phyloP scores from a whole-genome alignment of 106 monocot genomes.

The Apostasia ramifera region DNA sequence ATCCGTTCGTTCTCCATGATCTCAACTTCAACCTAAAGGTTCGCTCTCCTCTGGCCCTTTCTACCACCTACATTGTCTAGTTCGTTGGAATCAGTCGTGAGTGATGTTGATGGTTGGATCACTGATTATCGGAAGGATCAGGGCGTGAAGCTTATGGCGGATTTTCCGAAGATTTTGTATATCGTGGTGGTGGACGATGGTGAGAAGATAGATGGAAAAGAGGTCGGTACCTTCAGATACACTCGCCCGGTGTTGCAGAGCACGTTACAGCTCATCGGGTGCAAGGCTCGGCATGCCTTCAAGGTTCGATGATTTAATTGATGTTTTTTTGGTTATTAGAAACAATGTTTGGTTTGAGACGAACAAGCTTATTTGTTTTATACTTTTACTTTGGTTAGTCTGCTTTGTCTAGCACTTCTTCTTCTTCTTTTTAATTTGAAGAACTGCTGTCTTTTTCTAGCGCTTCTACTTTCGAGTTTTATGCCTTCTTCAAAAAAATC shows the following conservation, averaged over 20 bases:
- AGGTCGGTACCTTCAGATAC: constrained; percentile 30
- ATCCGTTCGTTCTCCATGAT: not conserved
- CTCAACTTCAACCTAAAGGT: not conserved
- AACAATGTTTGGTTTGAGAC: not conserved
- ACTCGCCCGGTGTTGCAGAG: constrained; percentile 48
- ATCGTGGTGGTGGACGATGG: constrained; percentile 10
- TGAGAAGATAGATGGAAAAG: not conserved
- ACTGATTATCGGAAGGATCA: not conserved
- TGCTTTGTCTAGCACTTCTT: not conserved
- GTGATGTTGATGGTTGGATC: not conserved
- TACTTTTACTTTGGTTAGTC: not conserved
- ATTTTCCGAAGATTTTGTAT: constrained; percentile 11
- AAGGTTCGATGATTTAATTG: constrained; percentile 17
- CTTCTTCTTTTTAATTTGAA: not conserved
- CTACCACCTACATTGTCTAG: not conserved
- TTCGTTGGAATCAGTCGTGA: not conserved
- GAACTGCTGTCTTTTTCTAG: not conserved
- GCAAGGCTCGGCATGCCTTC: constrained; percentile 58
- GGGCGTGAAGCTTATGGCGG: not conserved
- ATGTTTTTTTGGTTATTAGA: not conserved
- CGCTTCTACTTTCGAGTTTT: not conserved
- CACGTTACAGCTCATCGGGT: constrained; percentile 52
- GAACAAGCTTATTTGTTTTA: not conserved
- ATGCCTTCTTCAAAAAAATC: no score
- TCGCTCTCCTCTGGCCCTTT: not conserved